phyloP scores from a whole-genome alignment of 2,329 filamentous ascomycete species.

The Amauroascus verrucosus region DNA sequence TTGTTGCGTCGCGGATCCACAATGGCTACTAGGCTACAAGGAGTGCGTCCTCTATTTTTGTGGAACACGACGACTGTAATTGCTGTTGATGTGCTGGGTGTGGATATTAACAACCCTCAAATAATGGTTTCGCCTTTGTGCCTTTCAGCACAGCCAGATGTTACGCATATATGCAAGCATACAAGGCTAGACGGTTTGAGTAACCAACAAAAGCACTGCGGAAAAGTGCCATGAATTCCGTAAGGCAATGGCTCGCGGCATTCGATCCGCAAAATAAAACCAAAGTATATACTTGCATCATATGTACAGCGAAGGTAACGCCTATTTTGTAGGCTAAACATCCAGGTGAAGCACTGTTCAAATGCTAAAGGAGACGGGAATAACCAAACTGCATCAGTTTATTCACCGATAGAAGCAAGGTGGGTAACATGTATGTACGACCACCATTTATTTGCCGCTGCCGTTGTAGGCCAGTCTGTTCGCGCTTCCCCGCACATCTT shows the following conservation, averaged over 20 bases:
- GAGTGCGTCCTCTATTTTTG: too few species aligned
- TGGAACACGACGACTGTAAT: too few species aligned
- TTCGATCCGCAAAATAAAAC: background rate
- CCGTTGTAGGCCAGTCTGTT: constrained; percentile 7
- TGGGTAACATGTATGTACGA: background rate
- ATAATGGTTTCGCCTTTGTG: too few species aligned
- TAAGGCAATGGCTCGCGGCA: background rate
- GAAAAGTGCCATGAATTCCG: background rate
- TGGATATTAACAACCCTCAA: too few species aligned
- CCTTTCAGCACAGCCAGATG: too few species aligned
- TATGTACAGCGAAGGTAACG: background rate
- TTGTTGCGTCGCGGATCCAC: too few species aligned
- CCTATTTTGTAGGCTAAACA: background rate
- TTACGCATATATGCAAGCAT: background rate
- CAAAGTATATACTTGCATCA: background rate
- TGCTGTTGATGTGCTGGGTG: too few species aligned
- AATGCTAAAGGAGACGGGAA: too few species aligned
- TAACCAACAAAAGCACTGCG: background rate
- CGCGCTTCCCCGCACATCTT: background rate
- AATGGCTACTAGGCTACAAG: too few species aligned
- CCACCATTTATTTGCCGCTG: constrained; percentile 2
- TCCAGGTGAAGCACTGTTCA: background rate
- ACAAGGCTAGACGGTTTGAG: background rate
- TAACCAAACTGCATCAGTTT: background rate
- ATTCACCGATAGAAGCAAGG: background rate